phyloP scores from a whole-genome alignment of 495 filamentous ascomycete species.

The Aspergillus nanangensis region DNA sequence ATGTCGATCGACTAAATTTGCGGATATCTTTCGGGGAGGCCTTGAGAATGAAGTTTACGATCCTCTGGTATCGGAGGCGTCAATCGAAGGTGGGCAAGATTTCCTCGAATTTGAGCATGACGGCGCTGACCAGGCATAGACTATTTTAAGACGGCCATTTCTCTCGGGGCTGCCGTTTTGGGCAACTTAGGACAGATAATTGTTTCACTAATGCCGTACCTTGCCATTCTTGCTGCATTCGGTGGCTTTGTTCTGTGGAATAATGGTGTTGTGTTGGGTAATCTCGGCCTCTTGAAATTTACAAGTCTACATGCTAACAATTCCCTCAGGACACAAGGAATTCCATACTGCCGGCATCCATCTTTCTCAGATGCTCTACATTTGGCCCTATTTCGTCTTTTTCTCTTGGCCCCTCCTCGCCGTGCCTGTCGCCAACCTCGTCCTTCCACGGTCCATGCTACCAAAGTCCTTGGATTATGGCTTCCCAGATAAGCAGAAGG shows the following conservation, averaged over 20 bases:
- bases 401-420: conserved; percentile 80
- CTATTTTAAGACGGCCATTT: conserved; percentile 54
- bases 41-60: conserved; percentile 61
- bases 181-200: conserved; percentile 44
- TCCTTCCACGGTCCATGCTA: conserved; percentile 30
- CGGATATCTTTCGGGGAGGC: conserved; percentile 24
- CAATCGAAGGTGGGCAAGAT: conserved; percentile 46
- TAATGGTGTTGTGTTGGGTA: conserved; percentile 85
- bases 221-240: conserved; percentile 65
- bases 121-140: conserved; percentile 41
- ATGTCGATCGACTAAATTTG: conserved; percentile 18
- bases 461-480: conserved; percentile 35
- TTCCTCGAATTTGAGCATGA: not conserved
- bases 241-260: conserved; percentile 78
- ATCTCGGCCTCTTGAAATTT: conserved; percentile 1
- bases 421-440: conserved; percentile 42
- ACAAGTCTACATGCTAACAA: not conserved
- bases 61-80: conserved; percentile 49
- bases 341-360: conserved; percentile 90
- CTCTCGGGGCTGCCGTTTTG: conserved; percentile 53
- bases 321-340: conserved; percentile 76
- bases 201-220: conserved; percentile 57
- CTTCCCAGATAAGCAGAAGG: conserved; percentile 27
- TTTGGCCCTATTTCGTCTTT: conserved; percentile 84
- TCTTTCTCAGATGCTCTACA: conserved; percentile 88